Base-by-base conservation (phyloP, 192 early-diverging fungal species). In the Entomortierella parvispora region DNA sequence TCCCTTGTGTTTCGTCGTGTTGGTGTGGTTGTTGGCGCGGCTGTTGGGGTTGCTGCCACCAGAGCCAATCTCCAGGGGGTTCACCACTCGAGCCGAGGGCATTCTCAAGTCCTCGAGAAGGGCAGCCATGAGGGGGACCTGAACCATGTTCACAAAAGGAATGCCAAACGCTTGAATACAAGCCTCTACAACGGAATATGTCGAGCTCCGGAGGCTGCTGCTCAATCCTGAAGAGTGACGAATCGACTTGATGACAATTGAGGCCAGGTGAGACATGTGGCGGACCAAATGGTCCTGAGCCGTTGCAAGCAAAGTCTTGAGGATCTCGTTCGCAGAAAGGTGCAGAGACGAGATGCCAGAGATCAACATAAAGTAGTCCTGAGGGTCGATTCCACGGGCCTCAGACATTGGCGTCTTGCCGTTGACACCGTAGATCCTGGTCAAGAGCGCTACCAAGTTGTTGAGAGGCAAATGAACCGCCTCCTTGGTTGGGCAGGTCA, bases 381-480 rank as follows among this genome's bases (percentile, higher is more conserved):
- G 75, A 22, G 81, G 83, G 37, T 89, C 87, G 12, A 76, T 29
- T 33, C 72, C 72, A 20, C 72, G 64, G 33, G 72, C 72, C 0
- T 76, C 72, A 0, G 72, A 76, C 64, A 68, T 68, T 32, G 65
- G 72, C 1, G 72, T 76, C 44, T 76, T 76, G 25, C 51, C 74
- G 58, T 76, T 80, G 26, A 83, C 65, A 60, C 79, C 83, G 55
- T 79, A 86, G 18, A 83, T 65, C 23, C 87, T 75, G 22, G 80
- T 83, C 33, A 85, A 49, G 26, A 87, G 69, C 44, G 85, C 81
- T 2, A 89, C 55, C 20, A 89, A 31, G 43, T 81, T 75, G 59
- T 78, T 80, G 23, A 88, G 77, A 10, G 87, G 87, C 20, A 88
- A 54, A 50, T 80, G 70, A 20, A 88, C 82, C 20, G 79, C 50